phyloP scores from a whole-genome alignment of 495 filamentous ascomycete species.

The Penicillium odoratum region DNA sequence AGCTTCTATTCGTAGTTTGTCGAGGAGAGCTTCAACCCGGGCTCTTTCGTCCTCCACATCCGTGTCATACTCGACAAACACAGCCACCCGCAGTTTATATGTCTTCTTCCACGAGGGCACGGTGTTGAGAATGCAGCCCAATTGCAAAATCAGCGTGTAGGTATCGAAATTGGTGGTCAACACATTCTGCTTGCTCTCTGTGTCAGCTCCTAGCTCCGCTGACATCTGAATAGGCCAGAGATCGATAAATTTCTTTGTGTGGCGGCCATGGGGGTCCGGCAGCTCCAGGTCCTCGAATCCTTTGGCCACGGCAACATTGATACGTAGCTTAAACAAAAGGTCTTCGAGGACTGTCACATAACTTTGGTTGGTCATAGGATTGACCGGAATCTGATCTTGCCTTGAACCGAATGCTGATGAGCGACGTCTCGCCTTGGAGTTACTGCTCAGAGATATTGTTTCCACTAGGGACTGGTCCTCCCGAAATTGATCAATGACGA shows the following conservation, averaged over 20 bases:
- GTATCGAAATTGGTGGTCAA: slow-evolving; percentile 91
- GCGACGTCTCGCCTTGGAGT: slow-evolving; percentile 26
- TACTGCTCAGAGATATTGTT: slow-evolving; percentile 28
- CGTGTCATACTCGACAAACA: slow-evolving; percentile 87
- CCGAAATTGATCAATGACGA: slow-evolving; percentile 72
- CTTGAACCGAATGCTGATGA: slow-evolving; percentile 18
- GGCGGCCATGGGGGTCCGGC: slow-evolving; percentile 54
- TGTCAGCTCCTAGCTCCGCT: slow-evolving; percentile 70
- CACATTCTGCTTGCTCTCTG: slow-evolving; percentile 60
- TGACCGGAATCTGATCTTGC: slow-evolving; percentile 52
- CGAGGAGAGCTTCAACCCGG: slow-evolving; percentile 71
- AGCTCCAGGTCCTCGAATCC: slow-evolving; percentile 78
- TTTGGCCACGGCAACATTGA: slow-evolving; percentile 84
- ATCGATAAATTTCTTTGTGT: slow-evolving; percentile 79
- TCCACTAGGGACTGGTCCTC: slow-evolving; percentile 54
- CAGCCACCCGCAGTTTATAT: slow-evolving; percentile 72
- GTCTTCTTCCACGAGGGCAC: slow-evolving; percentile 80
- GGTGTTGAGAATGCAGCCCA: slow-evolving; percentile 81
- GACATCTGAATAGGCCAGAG: slow-evolving; percentile 87
- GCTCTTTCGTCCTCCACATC: slow-evolving; percentile 78
- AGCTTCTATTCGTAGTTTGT: slow-evolving; percentile 79
- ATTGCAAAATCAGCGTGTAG: slow-evolving; percentile 83
- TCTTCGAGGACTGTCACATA: slow-evolving; percentile 88
- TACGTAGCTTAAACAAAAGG: slow-evolving; percentile 70
- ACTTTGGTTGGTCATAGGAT: slow-evolving; percentile 60